A percentile compares a stretch with the other conserved stretches of the same genome.
phyloP scores from a whole-genome alignment of 2,329 filamentous ascomycete genomes.

The Fusarium drepaniforme region DNA sequence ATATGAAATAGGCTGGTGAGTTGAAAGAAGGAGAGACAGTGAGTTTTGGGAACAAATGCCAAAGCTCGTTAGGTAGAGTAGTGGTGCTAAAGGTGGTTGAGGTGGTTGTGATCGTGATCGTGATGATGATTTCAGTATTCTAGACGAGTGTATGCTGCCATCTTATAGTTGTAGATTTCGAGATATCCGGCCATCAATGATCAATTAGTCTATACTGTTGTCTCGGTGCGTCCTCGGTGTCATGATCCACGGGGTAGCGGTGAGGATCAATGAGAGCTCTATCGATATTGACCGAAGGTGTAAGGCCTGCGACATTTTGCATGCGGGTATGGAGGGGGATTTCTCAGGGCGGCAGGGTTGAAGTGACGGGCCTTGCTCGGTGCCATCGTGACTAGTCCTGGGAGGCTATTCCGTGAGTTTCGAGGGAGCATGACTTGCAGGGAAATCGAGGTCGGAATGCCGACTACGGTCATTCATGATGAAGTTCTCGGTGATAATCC shows the following conservation, averaged over 20 bases:
- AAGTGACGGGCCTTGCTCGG: not conserved
- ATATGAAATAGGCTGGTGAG: not conserved
- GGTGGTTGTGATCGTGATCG: not conserved
- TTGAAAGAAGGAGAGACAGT: not conserved
- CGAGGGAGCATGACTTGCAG: not conserved
- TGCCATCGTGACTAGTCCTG: not conserved
- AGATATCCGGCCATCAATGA: not conserved
- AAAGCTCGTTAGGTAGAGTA: not conserved
- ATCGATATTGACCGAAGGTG: not conserved
- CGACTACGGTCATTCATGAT: not conserved
- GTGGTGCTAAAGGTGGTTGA: not conserved
- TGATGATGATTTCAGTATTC: not conserved
- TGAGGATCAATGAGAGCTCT: not conserved
- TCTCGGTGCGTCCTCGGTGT: slow-evolving; percentile 28
- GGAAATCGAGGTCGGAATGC: not conserved
- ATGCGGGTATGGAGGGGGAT: not conserved
- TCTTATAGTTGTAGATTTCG: slow-evolving; percentile 24
- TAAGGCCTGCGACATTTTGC: not conserved
- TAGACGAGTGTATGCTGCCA: not conserved
- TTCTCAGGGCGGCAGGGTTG: not conserved
- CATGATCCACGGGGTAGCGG: not conserved
- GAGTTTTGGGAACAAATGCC: not conserved
- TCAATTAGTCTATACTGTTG: not conserved
- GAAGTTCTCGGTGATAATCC: not conserved
- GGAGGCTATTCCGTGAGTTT: not conserved